Evolutionary conservation across 2,329 filamentous ascomycete genomes (phyloP), one percentile per base, ranked within the genome.

Genomic region (Sarocladium oryzae): DNA sequence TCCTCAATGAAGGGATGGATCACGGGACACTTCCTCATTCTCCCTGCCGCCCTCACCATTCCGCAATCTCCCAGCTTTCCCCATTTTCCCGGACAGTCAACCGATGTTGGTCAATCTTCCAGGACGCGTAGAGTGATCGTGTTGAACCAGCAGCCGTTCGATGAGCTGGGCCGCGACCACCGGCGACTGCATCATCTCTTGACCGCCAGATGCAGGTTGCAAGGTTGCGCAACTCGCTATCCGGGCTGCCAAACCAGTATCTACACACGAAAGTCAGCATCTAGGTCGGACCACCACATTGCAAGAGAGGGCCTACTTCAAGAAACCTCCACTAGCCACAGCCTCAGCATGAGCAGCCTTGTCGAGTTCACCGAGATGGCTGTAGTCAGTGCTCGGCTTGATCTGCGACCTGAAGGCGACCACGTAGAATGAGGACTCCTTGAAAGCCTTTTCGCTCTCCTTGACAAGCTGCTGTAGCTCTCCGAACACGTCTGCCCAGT

Each of bases 161-260:
- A 64, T 82, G 78, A 53, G 83, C 84, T 45, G 77, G 75, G 11
- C 82, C 81, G 50, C 73, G 66, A 26, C 80, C 81, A 53, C 81
- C 83, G 56, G 73, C 73, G 58, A 70, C 73, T 33, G 83, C 82
- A 61, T 85, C 80, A 36, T 78, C 71, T 38, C 74, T 72, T 28
- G 76, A 77, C 56, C 80, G 73, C 82, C 83, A 86, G 54, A 86
- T 64, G 65, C 82, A 90, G 46, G 90, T 96, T 38, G 91, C 91
- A 60, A 96, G 68, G 69, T 96, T 96, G 61, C 81, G 75, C 55
- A 85, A 77, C 49, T 86, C 74, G 38, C 66, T 71, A 69, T 95
- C 82, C 18, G 86, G 84, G 30, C 72, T 75, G 2, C 89, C 89
- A 66, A 95, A 96, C 89, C 91, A 96, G 68, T 96, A 96, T 67